Percentiles rank a stretch among this genome's conserved stretches.
Conservation (phyloP, 2,329 filamentous ascomycete genomes). For the Raffaelea arxii region DNA sequence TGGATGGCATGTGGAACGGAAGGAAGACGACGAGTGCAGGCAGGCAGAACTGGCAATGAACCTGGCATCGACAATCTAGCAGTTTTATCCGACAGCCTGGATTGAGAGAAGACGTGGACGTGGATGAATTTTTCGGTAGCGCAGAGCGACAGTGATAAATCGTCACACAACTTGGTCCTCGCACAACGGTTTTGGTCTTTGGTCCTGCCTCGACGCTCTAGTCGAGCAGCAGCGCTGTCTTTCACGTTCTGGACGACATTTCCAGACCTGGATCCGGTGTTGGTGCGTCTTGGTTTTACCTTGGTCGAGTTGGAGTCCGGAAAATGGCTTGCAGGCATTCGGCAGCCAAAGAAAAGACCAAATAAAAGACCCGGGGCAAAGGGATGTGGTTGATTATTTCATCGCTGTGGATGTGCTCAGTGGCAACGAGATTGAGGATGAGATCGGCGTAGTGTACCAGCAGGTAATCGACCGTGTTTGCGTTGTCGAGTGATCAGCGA, state of each 20-base stretch:
- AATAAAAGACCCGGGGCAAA: not conserved
- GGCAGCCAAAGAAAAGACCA: not conserved
- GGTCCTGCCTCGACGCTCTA: constrained; percentile 3
- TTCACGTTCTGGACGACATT: constrained; percentile 11
- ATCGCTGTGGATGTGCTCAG: constrained; percentile 11
- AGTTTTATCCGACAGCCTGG: constrained; percentile 12
- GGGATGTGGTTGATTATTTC: constrained; percentile 7
- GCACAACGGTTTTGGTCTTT: constrained; percentile 11
- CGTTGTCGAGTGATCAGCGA: constrained; percentile 10
- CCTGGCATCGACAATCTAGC: constrained; percentile 10
- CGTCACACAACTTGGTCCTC: constrained; percentile 9
- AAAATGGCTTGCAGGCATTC: constrained; percentile 9
- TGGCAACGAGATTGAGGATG: constrained; percentile 12
- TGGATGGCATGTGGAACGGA: constrained; percentile 6
- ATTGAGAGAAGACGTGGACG: constrained; percentile 13
- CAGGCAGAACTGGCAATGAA: constrained; percentile 11
- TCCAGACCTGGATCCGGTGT: constrained; percentile 11
- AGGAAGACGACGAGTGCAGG: constrained; percentile 9
- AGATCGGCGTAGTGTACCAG: constrained; percentile 11
- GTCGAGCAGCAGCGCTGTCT: constrained; percentile 3
- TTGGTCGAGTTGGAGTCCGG: constrained; percentile 12
- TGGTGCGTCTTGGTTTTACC: constrained; percentile 12
- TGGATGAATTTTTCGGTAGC: constrained; percentile 12
- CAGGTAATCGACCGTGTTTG: constrained; percentile 10
- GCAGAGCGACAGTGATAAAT: not conserved